These are phyloP conservation scores for Citrus sp. DNA, from an alignment of 345 rosid species.

Conservation along the genomic window DNA sequence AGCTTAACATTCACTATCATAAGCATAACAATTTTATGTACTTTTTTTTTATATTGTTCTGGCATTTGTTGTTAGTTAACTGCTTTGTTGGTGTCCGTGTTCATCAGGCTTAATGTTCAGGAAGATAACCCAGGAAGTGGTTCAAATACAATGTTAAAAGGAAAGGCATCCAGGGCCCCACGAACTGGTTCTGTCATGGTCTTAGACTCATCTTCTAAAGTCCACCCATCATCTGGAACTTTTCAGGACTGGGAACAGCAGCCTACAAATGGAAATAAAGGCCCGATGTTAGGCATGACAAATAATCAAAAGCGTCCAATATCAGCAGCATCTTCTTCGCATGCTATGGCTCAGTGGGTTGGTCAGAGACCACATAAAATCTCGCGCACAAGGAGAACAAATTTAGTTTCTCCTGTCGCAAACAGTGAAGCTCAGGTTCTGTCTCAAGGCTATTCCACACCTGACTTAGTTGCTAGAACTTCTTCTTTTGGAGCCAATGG, in stretches of 20 bases:
- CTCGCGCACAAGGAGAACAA: slow-evolving; percentile 82
- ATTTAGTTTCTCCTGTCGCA: slow-evolving; percentile 62
- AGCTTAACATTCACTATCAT: slow-evolving; percentile 1
- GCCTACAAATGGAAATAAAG: slow-evolving; percentile 41
- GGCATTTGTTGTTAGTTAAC: slow-evolving; percentile 3
- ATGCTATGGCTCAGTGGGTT: slow-evolving; percentile 84
- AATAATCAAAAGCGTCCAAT: slow-evolving; percentile 39
- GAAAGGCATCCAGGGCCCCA: slow-evolving; percentile 63
- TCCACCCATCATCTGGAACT: slow-evolving; percentile 48
- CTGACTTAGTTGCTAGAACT: slow-evolving; percentile 60
- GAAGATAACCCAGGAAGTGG: slow-evolving; percentile 51
- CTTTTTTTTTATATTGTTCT: background rate
- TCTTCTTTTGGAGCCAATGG: slow-evolving; percentile 48
- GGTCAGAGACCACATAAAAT: slow-evolving; percentile 91
- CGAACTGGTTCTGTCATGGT: slow-evolving; percentile 63
- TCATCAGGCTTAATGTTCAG: slow-evolving; percentile 56
- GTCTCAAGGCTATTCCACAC: slow-evolving; percentile 50
- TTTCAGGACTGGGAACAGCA: slow-evolving; percentile 57
- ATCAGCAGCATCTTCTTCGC: slow-evolving; percentile 61
- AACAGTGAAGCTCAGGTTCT: slow-evolving; percentile 54
- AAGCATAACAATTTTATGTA: background rate
- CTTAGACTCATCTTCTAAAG: slow-evolving; percentile 66
- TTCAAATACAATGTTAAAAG: slow-evolving; percentile 56
- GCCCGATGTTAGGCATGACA: slow-evolving; percentile 31
- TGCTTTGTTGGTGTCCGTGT: slow-evolving; percentile 17